A percentile compares a stretch with the other conserved stretches of the same genome.
These are phyloP conservation scores for Hemisphaericaspora lyxosophila DNA, from an alignment of 1,139 yeast species.

Conservation along the genomic window DNA sequence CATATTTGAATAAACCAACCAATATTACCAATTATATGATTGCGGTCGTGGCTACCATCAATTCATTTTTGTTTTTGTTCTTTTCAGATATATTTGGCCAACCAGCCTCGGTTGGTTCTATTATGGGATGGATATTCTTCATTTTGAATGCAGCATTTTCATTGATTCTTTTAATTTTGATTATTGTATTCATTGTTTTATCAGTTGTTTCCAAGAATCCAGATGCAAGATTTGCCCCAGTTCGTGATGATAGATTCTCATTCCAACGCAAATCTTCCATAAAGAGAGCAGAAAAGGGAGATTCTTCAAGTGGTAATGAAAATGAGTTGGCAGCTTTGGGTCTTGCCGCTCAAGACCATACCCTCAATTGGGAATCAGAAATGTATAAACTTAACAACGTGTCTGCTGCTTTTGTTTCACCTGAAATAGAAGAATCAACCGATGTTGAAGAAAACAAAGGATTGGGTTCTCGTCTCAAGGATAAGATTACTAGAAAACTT, in stretches of 20 bases:
- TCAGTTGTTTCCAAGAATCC: constrained; percentile 72
- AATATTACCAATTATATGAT: constrained; percentile 65
- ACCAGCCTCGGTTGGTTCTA: constrained; percentile 63
- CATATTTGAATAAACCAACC: constrained; percentile 72
- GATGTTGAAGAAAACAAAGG: constrained; percentile 18
- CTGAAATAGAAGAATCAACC: constrained; percentile 17
- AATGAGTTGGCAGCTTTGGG: constrained; percentile 69
- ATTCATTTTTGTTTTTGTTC: constrained; percentile 72
- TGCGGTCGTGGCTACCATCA: constrained; percentile 61
- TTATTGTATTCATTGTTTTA: constrained; percentile 55
- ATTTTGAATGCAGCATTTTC: constrained; percentile 77
- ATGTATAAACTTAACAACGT: constrained; percentile 47
- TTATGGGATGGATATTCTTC: constrained; percentile 82
- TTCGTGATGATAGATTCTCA: constrained; percentile 79
- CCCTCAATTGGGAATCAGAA: constrained; percentile 66
- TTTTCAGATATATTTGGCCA: constrained; percentile 73
- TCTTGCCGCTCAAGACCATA: constrained; percentile 69
- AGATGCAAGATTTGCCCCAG: constrained; percentile 80
- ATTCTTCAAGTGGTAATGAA: constrained; percentile 19
- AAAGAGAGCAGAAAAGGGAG: constrained; percentile 7
- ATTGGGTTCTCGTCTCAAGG: constrained; percentile 14
- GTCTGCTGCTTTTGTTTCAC: background rate
- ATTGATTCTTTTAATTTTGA: constrained; percentile 58
- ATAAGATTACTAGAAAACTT: constrained; percentile 19
- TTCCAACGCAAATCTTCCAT: constrained; percentile 61